phyloP scores from a whole-genome alignment of 169 alveolate genomes.

The Perkinsus olseni region DNA sequence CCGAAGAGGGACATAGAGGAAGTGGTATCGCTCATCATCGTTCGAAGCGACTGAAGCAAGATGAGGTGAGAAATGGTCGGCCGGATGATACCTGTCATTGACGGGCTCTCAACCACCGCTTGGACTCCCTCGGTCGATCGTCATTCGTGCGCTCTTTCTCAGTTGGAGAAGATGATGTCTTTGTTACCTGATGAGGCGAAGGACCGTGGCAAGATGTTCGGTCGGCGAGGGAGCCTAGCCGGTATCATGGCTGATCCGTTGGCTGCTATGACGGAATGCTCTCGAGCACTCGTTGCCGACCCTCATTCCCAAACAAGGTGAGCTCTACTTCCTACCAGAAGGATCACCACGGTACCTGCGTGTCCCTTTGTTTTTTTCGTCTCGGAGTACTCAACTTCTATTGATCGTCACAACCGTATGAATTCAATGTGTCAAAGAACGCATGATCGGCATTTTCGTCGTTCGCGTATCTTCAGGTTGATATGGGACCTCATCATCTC shows the following conservation, averaged over 20 bases:
- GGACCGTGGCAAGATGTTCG: background rate
- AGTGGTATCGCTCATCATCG: background rate
- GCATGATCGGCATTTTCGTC: background rate
- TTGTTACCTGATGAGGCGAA: background rate
- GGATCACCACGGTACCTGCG: too few species aligned
- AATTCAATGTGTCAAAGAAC: background rate
- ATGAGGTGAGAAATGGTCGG: background rate
- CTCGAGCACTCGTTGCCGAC: background rate
- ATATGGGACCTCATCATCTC: background rate
- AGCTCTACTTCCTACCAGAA: background rate
- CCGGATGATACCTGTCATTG: too few species aligned
- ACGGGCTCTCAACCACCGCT: too few species aligned
- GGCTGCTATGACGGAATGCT: background rate
- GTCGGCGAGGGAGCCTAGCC: background rate
- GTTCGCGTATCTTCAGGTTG: background rate
- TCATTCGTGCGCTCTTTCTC: background rate
- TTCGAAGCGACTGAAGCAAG: background rate
- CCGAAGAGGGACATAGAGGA: background rate
- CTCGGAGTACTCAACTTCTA: too few species aligned
- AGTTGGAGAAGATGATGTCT: background rate
- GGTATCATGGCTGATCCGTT: background rate
- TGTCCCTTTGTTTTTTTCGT: too few species aligned
- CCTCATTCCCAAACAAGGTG: background rate
- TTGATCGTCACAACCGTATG: too few species aligned
- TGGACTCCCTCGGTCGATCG: background rate